Evolutionary conservation across 257 asterid genomes (phyloP), one percentile per base, ranked within the genome.

Genomic region (Coffea canephora): DNA sequence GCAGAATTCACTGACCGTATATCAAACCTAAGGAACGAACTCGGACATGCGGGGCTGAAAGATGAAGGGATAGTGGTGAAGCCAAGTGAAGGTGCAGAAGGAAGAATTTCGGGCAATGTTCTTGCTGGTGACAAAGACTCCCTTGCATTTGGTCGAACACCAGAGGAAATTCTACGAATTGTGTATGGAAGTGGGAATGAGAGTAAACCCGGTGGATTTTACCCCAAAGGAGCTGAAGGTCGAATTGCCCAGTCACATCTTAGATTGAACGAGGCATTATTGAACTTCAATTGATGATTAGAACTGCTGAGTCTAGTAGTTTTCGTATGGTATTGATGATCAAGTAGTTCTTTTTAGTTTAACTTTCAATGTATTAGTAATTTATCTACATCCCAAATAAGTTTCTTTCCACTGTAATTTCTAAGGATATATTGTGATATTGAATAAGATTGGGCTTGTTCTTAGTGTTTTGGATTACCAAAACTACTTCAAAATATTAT

Each of bases 41-140:
- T 95, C 0, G 99, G 99, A 23, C 75, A 67, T 4, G 71, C 31
- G 5, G 97, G 98, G 0, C 1, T 82, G 36, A 95, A 92, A 83
- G 99, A 93, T 18, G 97, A 95, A 85, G 98, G 99, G 5, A 82
- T 95, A 2, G 74, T 83, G 12, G 98, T 91, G 36, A 23, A 36
- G 1, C 86, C 79, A 6, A 1, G 0, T 1, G 36, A 15, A 19
- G 97, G 99, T 0, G 91, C 98, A 6, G 97, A 93, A 84, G 91
- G 91, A 0, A 89, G 19, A 36, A 87, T 77, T 4, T 5, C 74
- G 0, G 97, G 98, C 6, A 93, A 95, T 64, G 87, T 91, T 70
- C 90, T 92, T 0, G 92, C 85, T 3, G 99, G 90, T 0, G 82
- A 92, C 36, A 11, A 81, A 39, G 27, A 84, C 78, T 95, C 99